Percentiles rank a stretch among this genome's conserved stretches.
These are phyloP conservation scores for Paecilomyces variotii DNA, from an alignment of 2,329 filamentous ascomycete species.

Conservation along the genomic window DNA sequence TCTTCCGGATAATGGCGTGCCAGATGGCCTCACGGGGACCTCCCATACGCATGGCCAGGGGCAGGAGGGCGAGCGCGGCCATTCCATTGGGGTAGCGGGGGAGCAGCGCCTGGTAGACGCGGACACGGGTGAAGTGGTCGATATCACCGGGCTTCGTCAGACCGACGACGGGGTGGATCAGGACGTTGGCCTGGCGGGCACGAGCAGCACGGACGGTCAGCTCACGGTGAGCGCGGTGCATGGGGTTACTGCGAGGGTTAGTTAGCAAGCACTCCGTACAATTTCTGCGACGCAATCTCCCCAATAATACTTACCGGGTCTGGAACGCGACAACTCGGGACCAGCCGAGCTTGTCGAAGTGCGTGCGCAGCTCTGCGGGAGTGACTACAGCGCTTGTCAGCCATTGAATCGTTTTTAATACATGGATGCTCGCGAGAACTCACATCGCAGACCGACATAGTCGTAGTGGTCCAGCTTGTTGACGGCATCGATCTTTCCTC, in stretches of 20 bases:
- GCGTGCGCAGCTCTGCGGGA: conserved; percentile 83
- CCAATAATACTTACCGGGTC: conserved; percentile 46
- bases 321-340: conserved; percentile 97
- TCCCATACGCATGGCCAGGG: conserved; percentile 98
- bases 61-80: conserved; percentile 90
- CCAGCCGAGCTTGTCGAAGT: conserved; percentile 99
- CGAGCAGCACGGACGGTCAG: conserved; percentile 94
- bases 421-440: conserved; percentile 23
- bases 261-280: background rate
- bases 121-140: conserved; percentile 98
- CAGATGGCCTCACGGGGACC: conserved; percentile 97
- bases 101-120: conserved; percentile 94
- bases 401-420: background rate
- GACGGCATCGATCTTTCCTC: conserved; percentile 91
- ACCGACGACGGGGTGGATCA: conserved; percentile 97
- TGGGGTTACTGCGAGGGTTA: conserved; percentile 63
- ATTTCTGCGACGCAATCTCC: background rate
- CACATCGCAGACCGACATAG: conserved; percentile 91
- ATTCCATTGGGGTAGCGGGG: conserved; percentile 98
- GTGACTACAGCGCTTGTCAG: conserved; percentile 53
- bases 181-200: conserved; percentile 91
- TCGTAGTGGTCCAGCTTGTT: conserved; percentile 97
- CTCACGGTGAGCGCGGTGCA: conserved; percentile 98
- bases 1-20: conserved; percentile 99
- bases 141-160: conserved; percentile 99